Base-by-base conservation (phyloP, 352 stramenopile genomes). In the Phytophthora foliorum region DNA sequence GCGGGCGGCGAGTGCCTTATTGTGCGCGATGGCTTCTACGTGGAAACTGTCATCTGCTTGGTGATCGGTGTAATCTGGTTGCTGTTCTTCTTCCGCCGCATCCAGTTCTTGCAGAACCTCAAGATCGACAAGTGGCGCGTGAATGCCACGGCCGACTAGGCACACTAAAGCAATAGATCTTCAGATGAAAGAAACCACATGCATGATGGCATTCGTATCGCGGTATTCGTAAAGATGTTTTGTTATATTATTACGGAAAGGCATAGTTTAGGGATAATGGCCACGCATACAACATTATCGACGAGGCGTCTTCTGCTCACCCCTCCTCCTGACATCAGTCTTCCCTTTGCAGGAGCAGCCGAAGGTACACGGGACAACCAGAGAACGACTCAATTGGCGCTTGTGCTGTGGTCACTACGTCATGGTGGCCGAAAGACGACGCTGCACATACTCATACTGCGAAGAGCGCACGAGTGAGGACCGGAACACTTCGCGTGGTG, bases 71-170 rank as follows among this genome's bases (percentile, higher is more conserved):
- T 90, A 4, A 31, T 92, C 16, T 96, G 89, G 89, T 58, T 94
- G 17, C 56, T 76, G 24, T 79, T 91, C 67, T 92, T 89, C 59
- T 89, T 88, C 70, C 80, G 74, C 34, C 84, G 80, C 46, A 83
- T 94, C 36, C 73, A 83, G 34, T 72, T 86, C 34, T 71, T 96
- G 29, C 88, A 96, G 69, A 90, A 93, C 46, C 80, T 96, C 49
- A 92, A 89, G 69, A 88, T 94, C 29, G 80, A 91, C 61, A 89
- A 90, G 65, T 96, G 88, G 88, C 88, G 88, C 52, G 79, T 96
- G 25, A 70, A 72, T 56, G 56, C 27, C 29, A 72, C 69, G 14
- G 64, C 73, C 25, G 75, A 86, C 32, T 88, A 80, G 44, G 52
- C 14, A 38, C 42, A 52, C 39, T 19, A 41, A 62, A 48, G 38